Percentiles rank a stretch among this genome's conserved stretches.
phyloP scores from a whole-genome alignment of 768 basidiomycete species.

The Boletus vermiculosoides region DNA sequence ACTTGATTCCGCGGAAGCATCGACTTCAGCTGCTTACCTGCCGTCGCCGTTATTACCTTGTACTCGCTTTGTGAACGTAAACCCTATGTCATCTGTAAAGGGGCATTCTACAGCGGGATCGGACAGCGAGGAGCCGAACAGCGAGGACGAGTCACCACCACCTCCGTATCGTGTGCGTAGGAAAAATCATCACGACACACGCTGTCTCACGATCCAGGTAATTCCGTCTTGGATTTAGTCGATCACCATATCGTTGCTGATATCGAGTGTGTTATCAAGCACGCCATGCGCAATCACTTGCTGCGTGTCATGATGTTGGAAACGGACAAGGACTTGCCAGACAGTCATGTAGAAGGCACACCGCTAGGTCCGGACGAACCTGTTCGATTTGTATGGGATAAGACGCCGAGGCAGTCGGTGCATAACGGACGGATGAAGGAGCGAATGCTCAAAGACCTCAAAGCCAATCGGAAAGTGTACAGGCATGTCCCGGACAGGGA shows the following conservation, averaged over 20 bases:
- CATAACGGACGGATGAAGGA: conserved; percentile 74
- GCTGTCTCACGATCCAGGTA: conserved; percentile 69
- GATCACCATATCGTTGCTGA: conserved; percentile 1
- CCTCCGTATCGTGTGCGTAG: conserved; percentile 42
- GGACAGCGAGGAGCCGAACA: conserved; percentile 37
- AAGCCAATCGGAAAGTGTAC: conserved; percentile 53
- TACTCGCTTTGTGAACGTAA: conserved; percentile 22
- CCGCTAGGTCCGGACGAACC: conserved; percentile 47
- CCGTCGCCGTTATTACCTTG: conserved; percentile 18
- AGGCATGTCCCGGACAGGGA: conserved; percentile 64
- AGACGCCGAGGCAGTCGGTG: conserved; percentile 70
- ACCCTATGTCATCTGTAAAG: conserved; percentile 18
- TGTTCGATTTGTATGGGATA: conserved; percentile 77
- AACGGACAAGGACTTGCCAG: conserved; percentile 58
- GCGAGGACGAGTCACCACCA: conserved; percentile 35
- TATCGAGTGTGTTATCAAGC: conserved; percentile 37
- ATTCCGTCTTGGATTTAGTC: conserved; percentile 10
- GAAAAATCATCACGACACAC: conserved; percentile 59
- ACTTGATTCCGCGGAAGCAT: conserved; percentile 3
- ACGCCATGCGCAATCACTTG: conserved; percentile 70
- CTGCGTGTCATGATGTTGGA: conserved; percentile 56
- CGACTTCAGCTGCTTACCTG: conserved; percentile 4
- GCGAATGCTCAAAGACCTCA: conserved; percentile 59
- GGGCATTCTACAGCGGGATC: conserved; percentile 34
- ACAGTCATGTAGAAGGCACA: conserved; percentile 56